Evolutionary conservation across 495 filamentous ascomycete species (phyloP), one percentile per base, ranked within the genome.

Genomic region (Neurospora sp.): DNA sequence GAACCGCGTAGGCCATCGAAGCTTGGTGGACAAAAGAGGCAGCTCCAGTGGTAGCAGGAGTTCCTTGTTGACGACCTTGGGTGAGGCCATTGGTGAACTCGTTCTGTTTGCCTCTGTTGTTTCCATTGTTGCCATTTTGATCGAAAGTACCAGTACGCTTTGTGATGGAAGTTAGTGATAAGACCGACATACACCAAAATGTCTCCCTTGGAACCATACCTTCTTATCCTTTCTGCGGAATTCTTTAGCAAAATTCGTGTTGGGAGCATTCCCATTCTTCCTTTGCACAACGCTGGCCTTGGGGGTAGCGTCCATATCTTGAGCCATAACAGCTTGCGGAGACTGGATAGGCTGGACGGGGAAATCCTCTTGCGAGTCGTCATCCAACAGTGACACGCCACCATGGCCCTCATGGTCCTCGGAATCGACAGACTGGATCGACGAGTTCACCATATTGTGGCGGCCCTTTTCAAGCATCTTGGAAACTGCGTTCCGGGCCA

Each of bases 381-480:
- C 27, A 65, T 65, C 53, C 53, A 65, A 65, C 53, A 65, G 53
- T 37, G 53, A 65, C 27, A 65, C 53, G n/a, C 72, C 70, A 37
- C 59, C 71, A 65, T 41, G 37, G 71, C 72, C 73, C 4, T 75
- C 73, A 2, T 69, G 18, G 18, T 75, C 72, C 39, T 74, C 71
- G 14, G 72, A 39, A 18, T 76, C 44, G 12, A 16, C 48, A 14
- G 53, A 65, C 53, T 31, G 31, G 53, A 65, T 65, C 27, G 53
- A 65, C 3, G 53, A 65, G 53, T 4, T 65, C 22, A 37, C 27
- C 53, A 65, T 35, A 2, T 31, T 65, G 14, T 65, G 53, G 22
- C 53, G 53, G 27, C 53, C 53, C 27, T 65, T 65, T 37, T 65
- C 53, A 16, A 65, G 53, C 53, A 65, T 65, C 27, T 65, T 31